phyloP scores from a whole-genome alignment of 2,329 filamentous ascomycete species.

The Didymella glomerata region DNA sequence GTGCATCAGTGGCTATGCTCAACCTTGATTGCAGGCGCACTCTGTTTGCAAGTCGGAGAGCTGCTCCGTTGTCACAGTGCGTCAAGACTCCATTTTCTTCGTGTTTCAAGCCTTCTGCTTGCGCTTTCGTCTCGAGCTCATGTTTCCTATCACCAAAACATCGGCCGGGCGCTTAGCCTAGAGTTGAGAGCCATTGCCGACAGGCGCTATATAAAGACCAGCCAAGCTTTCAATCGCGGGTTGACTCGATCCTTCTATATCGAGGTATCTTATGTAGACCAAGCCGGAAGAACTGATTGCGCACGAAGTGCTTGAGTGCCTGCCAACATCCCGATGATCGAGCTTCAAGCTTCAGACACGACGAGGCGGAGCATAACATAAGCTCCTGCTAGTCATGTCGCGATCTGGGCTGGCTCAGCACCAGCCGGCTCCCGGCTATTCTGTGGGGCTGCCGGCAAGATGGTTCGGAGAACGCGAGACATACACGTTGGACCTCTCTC shows the following conservation, averaged over 20 bases:
- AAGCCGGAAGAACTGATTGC: conserved; percentile 7
- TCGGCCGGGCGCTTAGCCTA: conserved; percentile 10
- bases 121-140: background rate
- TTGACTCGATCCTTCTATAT: conserved; percentile 3
- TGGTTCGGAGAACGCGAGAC: conserved; percentile 6
- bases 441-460: conserved; percentile 13
- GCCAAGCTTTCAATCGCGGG: conserved; percentile 21
- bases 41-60: conserved; percentile 2
- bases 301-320: conserved; percentile 1
- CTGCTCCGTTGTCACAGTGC: conserved; percentile 4
- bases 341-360: conserved; percentile 3
- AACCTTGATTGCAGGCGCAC: conserved; percentile 13
- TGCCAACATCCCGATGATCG: conserved; percentile 6
- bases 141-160: background rate
- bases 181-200: conserved; percentile 16
- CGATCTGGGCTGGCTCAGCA: conserved; percentile 10
- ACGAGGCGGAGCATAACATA: conserved; percentile 10
- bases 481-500: conserved; percentile 1
- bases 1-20: conserved; percentile 24
- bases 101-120: conserved; percentile 3
- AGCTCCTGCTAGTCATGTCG: conserved; percentile 15
- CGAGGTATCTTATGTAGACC: background rate
- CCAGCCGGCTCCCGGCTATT: conserved; percentile 14
- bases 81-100: conserved; percentile 1
- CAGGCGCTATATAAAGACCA: conserved; percentile 29